Percentiles rank a stretch among this genome's conserved stretches.
Evolutionary conservation across 176 grass and related monocot species (phyloP).

Genomic region (Carex cristatella): DNA sequence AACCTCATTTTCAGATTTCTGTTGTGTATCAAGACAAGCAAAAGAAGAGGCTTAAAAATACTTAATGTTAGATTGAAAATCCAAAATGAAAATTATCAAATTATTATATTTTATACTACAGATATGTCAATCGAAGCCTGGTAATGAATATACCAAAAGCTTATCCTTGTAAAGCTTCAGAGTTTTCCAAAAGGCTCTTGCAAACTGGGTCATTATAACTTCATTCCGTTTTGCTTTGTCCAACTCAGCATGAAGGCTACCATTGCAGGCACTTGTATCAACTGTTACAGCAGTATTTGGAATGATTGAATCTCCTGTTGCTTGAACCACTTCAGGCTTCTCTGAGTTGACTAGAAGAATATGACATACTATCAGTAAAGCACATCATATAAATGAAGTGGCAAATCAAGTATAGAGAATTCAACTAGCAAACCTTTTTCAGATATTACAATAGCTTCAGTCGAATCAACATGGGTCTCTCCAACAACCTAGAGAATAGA

Average conservation of each 20-base stretch:
- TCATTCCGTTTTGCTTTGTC: constrained; percentile 14
- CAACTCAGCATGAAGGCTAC: constrained; percentile 7
- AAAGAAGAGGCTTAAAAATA: background rate
- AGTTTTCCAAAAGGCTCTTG: constrained; percentile 13
- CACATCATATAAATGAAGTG: background rate
- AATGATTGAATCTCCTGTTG: background rate
- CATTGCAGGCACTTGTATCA: background rate
- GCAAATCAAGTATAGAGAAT: background rate
- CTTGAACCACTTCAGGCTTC: constrained; percentile 14
- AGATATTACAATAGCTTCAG: constrained; percentile 4
- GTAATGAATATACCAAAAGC: constrained; percentile 7
- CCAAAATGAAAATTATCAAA: background rate
- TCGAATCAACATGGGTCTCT: background rate
- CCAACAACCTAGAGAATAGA: constrained; percentile 6
- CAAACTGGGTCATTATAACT: constrained; percentile 26
- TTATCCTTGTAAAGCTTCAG: constrained; percentile 20
- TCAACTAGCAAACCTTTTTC: constrained; percentile 17
- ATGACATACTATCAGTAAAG: constrained; percentile 6
- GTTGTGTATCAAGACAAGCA: background rate
- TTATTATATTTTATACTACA: background rate
- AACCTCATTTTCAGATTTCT: constrained; percentile 19
- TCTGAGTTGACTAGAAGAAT: constrained; percentile 2
- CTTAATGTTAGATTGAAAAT: background rate
- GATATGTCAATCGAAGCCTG: background rate
- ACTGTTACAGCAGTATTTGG: background rate